Evolutionary conservation across 352 stramenopile species (phyloP).

Genomic region (Phytophthora nicotianae): DNA sequence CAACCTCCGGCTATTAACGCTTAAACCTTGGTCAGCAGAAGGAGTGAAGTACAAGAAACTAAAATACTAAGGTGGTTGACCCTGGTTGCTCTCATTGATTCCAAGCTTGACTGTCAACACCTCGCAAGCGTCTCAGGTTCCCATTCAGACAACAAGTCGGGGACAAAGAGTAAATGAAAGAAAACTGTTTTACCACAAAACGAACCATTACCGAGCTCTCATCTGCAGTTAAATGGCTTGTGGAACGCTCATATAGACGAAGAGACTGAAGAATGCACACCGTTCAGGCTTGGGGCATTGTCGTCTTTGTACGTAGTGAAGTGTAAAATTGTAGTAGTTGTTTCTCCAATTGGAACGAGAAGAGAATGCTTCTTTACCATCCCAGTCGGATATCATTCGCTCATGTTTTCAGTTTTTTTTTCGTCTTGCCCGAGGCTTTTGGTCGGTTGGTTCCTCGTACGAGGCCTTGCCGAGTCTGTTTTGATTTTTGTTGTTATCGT

Average conservation of each 20-base stretch:
- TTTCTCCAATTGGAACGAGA: conserved; percentile 21
- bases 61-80: not conserved
- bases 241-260: conserved; percentile 28
- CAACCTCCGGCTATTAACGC: conserved; percentile 45
- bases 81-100: conserved; percentile 4
- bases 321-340: conserved; percentile 30
- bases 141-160: too few species aligned
- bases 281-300: conserved; percentile 10
- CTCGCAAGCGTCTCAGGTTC: too few species aligned
- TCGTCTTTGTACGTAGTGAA: conserved; percentile 23
- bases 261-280: conserved; percentile 16
- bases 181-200: not conserved
- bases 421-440: conserved; percentile 28
- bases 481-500: conserved; percentile 51
- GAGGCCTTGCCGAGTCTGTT: conserved; percentile 39
- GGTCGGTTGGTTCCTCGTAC: conserved; percentile 25
- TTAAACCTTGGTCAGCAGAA: conserved; percentile 14
- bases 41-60: not conserved
- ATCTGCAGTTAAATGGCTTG: conserved; percentile 13
- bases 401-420: conserved; percentile 39
- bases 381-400: conserved; percentile 29
- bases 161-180: conserved; percentile 2
- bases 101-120: not conserved
- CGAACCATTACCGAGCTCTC: conserved; percentile 13
- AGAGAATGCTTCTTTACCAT: conserved; percentile 10